Conservation (phyloP, 352 stramenopile genomes). For the Labyrinthula sp. region DNA sequence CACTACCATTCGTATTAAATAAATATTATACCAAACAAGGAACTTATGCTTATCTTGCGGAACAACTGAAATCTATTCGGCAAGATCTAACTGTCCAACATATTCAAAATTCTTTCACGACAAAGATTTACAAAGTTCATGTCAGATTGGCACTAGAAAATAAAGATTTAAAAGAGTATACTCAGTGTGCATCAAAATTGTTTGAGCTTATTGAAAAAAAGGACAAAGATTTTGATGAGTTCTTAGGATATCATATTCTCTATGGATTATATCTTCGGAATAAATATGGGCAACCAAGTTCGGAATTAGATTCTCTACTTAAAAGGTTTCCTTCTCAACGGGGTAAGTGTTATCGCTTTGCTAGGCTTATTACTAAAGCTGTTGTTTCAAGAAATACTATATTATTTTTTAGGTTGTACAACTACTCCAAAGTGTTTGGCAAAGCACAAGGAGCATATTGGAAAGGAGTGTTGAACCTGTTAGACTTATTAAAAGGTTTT, state of each 20-base stretch:
- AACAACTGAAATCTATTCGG: constrained; percentile 93
- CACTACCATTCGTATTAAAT: no score
- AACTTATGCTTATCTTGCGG: constrained; percentile 45
- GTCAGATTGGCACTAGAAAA: constrained; percentile 79
- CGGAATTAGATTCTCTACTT: constrained; percentile 11
- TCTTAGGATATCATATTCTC: constrained; percentile 20
- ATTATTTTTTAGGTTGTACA: no score
- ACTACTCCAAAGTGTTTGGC: no score
- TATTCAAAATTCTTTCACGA: constrained; percentile 86
- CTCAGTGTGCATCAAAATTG: constrained; percentile 22
- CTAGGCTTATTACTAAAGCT: neutral
- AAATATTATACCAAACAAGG: no score
- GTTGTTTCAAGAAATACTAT: constrained; percentile 2
- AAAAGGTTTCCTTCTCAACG: constrained; percentile 1
- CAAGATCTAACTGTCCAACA: constrained; percentile 91
- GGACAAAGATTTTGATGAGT: constrained; percentile 1
- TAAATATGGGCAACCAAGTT: constrained; percentile 21
- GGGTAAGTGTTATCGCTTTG: constrained; percentile 10
- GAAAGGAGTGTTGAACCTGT: no score
- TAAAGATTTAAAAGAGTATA: constrained; percentile 31
- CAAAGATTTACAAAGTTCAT: constrained; percentile 89
- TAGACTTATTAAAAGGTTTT: constrained; percentile 25
- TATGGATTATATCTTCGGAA: constrained; percentile 19
- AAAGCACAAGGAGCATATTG: no score
- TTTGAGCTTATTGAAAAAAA: constrained; percentile 12